A percentile compares a stretch with the other conserved stretches of the same genome.
Conservation (phyloP, 331 rosid genomes). For the Prunus yedoensis region DNA sequence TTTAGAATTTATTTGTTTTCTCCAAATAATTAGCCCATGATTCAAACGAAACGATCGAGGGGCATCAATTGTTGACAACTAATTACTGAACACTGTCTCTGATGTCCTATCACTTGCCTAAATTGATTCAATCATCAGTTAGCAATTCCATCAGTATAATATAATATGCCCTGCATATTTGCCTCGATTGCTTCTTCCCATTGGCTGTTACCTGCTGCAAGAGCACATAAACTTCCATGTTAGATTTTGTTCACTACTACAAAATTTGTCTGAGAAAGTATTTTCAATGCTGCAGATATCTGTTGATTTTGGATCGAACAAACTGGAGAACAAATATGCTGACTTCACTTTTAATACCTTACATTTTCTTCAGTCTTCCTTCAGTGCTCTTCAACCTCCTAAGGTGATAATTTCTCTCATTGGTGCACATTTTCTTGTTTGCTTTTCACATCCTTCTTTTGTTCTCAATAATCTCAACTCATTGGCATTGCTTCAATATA, state of each 20-base stretch:
- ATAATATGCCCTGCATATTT: neutral
- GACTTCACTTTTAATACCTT: constrained; percentile 81
- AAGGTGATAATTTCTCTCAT: constrained; percentile 38
- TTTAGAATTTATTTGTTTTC: neutral
- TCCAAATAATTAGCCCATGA: neutral
- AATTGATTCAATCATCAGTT: no score
- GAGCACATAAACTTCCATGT: neutral
- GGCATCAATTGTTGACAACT: no score
- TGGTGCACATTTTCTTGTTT: neutral
- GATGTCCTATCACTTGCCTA: no score
- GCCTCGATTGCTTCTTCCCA: neutral
- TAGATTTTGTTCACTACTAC: neutral
- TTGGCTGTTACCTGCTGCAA: no score
- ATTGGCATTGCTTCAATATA: constrained; percentile 7
- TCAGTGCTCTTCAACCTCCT: constrained; percentile 51
- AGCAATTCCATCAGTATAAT: no score
- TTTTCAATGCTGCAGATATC: constrained; percentile 51
- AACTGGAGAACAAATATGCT: constrained; percentile 91
- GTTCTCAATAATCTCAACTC: neutral
- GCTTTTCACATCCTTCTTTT: neutral
- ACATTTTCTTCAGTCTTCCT: constrained; percentile 86
- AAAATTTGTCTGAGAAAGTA: neutral
- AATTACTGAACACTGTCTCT: no score
- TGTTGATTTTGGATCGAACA: constrained; percentile 83
- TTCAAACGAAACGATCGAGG: neutral